These are phyloP conservation scores for Parachaetomium inaequale DNA, from an alignment of 495 filamentous ascomycete genomes.

Conservation along the genomic window DNA sequence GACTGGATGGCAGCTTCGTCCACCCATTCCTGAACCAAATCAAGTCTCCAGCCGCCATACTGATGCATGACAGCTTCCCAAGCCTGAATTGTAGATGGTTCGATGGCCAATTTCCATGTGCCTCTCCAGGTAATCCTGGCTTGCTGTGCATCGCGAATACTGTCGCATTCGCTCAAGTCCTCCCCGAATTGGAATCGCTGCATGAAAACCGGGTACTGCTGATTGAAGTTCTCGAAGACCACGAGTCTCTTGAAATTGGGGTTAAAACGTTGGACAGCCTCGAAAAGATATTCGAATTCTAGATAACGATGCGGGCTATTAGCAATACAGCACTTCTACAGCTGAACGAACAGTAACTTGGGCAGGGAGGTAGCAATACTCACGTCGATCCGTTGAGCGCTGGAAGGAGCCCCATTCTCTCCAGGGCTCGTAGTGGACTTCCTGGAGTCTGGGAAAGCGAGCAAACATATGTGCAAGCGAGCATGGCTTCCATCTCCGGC, in stretches of 20 bases:
- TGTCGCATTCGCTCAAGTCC: not conserved
- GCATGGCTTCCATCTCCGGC: constrained; percentile 33
- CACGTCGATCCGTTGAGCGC: not conserved
- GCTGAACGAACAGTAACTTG: not conserved
- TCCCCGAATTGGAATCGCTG: constrained; percentile 17
- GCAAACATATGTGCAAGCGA: constrained; percentile 33
- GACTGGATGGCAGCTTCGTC: constrained; percentile 30
- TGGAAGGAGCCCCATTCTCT: constrained; percentile 27
- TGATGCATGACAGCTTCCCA: constrained; percentile 38
- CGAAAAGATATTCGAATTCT: constrained; percentile 21
- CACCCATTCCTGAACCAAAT: constrained; percentile 28
- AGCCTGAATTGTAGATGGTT: constrained; percentile 27
- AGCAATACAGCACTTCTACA: not conserved
- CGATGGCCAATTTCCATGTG: constrained; percentile 36
- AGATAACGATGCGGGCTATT: not conserved
- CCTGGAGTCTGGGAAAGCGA: constrained; percentile 34
- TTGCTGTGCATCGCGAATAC: constrained; percentile 30
- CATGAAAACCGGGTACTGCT: constrained; percentile 26
- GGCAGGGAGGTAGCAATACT: not conserved
- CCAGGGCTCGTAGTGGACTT: constrained; percentile 37
- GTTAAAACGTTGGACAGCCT: constrained; percentile 23
- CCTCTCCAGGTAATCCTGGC: constrained; percentile 26
- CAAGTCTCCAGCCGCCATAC: constrained; percentile 19
- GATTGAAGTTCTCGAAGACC: constrained; percentile 36
- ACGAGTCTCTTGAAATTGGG: constrained; percentile 29